phyloP scores from a whole-genome alignment of 495 filamentous ascomycete genomes.

The Pseudevernia furfuracea region DNA sequence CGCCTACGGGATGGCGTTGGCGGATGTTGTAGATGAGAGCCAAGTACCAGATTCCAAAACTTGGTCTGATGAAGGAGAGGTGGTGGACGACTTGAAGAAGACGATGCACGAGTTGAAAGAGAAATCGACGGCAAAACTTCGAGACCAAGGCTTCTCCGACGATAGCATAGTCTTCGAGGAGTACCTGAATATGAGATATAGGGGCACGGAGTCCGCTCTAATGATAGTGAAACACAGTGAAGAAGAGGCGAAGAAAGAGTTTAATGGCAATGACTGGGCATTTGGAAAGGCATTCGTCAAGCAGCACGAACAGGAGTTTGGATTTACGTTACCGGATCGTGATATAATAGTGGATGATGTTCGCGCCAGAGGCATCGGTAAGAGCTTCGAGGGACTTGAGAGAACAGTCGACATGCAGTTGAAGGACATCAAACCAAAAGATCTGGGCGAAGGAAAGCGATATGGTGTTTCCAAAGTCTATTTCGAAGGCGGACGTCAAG shows the following conservation, averaged over 20 bases:
- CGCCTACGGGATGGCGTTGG: slow-evolving; percentile 93
- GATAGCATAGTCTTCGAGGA: slow-evolving; percentile 71
- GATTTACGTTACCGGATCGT: slow-evolving; percentile 79
- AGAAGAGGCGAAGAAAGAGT: slow-evolving; percentile 51
- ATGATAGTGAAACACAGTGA: slow-evolving; percentile 65
- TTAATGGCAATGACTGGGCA: slow-evolving; percentile 59
- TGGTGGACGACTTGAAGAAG: slow-evolving; percentile 43
- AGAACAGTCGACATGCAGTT: slow-evolving; percentile 76
- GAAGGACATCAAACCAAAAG: slow-evolving; percentile 47
- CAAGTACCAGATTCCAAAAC: slow-evolving; percentile 86
- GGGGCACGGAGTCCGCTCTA: slow-evolving; percentile 78
- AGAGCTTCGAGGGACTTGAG: slow-evolving; percentile 70
- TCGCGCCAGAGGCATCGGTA: slow-evolving; percentile 78
- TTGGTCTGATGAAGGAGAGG: slow-evolving; percentile 53
- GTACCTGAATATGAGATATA: slow-evolving; percentile 84
- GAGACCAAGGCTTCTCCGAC: slow-evolving; percentile 66
- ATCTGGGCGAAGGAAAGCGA: slow-evolving; percentile 30
- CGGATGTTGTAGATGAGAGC: slow-evolving; percentile 87
- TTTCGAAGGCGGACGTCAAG: slow-evolving; percentile 60
- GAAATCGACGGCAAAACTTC: slow-evolving; percentile 56
- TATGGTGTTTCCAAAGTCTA: slow-evolving; percentile 38
- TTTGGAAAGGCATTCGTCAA: slow-evolving; percentile 77
- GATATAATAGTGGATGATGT: slow-evolving; percentile 93
- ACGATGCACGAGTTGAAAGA: slow-evolving; percentile 45
- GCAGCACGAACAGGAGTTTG: slow-evolving; percentile 90